phyloP scores from a whole-genome alignment of 2,329 filamentous ascomycete genomes.

The Thelonectria olida region DNA sequence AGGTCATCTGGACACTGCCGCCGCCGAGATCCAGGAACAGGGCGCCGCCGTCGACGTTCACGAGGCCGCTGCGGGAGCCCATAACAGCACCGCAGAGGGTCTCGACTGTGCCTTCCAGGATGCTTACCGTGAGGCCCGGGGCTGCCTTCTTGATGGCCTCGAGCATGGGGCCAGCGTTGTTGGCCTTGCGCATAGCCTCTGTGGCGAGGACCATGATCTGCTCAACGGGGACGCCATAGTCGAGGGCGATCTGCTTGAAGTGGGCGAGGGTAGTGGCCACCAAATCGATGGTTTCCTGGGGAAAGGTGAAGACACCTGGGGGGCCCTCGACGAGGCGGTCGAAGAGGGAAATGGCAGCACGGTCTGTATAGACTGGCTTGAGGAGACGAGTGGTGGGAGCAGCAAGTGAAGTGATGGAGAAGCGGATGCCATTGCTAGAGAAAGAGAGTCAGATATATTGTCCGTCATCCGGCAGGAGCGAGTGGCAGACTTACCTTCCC shows the following conservation, averaged over 20 bases:
- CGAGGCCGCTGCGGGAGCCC: slow-evolving; percentile 81
- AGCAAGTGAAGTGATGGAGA: slow-evolving; percentile 86
- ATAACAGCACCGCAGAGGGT: slow-evolving; percentile 80
- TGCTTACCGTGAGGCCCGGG: slow-evolving; percentile 71
- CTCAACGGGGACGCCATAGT: slow-evolving; percentile 70
- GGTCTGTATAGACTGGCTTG: slow-evolving; percentile 79
- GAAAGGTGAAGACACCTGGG: slow-evolving; percentile 51
- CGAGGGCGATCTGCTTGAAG: slow-evolving; percentile 76
- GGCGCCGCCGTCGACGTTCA: slow-evolving; percentile 67
- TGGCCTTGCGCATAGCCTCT: slow-evolving; percentile 84
- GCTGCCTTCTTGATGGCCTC: slow-evolving; percentile 68
- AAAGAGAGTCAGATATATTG: slow-evolving; percentile 4
- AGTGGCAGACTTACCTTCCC: slow-evolving; percentile 57
- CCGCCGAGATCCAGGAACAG: slow-evolving; percentile 90
- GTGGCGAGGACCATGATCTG: slow-evolving; percentile 85
- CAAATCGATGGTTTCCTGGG: slow-evolving; percentile 65
- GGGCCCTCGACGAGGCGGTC: slow-evolving; percentile 72
- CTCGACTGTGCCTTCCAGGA: slow-evolving; percentile 83
- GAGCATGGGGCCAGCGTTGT: slow-evolving; percentile 77
- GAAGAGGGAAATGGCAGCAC: slow-evolving; percentile 85
- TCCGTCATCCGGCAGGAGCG: too few species aligned
- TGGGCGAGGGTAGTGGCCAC: slow-evolving; percentile 74
- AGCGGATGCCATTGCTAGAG: slow-evolving; percentile 87
- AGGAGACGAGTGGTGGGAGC: slow-evolving; percentile 77
- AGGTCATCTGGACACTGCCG: slow-evolving; percentile 72